phyloP scores from a whole-genome alignment of 192 early-diverging fungal species.

The Coemansia asiatica region DNA sequence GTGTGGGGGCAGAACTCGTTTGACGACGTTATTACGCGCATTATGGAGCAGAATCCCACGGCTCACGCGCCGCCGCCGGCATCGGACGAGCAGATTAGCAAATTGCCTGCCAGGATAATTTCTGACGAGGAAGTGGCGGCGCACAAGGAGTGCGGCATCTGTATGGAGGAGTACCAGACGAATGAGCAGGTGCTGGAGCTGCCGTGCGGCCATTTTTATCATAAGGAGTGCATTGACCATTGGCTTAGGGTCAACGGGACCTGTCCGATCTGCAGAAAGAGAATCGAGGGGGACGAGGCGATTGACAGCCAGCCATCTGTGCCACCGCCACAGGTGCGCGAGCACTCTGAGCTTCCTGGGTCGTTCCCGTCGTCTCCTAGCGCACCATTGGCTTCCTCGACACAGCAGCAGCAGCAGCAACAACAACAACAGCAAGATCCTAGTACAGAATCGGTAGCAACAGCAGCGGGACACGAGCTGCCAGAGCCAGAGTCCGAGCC shows the following conservation, averaged over 20 bases:
- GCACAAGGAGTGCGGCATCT: conserved; percentile 81
- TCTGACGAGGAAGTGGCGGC: conserved; percentile 57
- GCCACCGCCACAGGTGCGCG: conserved; percentile 9
- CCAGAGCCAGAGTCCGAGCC: conserved; percentile 11
- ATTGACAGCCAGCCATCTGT: neutral
- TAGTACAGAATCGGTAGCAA: neutral
- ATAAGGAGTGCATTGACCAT: conserved; percentile 81
- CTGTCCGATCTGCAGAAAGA: conserved; percentile 80
- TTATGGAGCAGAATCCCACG: conserved; percentile 74
- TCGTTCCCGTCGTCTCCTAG: conserved; percentile 43
- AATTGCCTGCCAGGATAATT: conserved; percentile 61
- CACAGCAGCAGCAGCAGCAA: conserved; percentile 11
- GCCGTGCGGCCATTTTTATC: conserved; percentile 88
- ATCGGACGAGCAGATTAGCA: conserved; percentile 69
- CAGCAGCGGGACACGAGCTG: neutral
- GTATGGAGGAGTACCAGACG: conserved; percentile 81
- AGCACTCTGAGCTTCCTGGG: conserved; percentile 47
- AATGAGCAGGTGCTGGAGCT: conserved; percentile 68
- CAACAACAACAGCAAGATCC: neutral
- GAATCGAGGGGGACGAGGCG: conserved; percentile 32
- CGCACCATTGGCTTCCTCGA: neutral
- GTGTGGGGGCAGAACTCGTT: conserved; percentile 78
- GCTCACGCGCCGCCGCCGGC: conserved; percentile 71
- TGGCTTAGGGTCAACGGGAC: conserved; percentile 95
- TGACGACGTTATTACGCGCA: conserved; percentile 86